Conservation (phyloP, 2,329 filamentous ascomycete species). For the Paraphoma chrysanthemicola region DNA sequence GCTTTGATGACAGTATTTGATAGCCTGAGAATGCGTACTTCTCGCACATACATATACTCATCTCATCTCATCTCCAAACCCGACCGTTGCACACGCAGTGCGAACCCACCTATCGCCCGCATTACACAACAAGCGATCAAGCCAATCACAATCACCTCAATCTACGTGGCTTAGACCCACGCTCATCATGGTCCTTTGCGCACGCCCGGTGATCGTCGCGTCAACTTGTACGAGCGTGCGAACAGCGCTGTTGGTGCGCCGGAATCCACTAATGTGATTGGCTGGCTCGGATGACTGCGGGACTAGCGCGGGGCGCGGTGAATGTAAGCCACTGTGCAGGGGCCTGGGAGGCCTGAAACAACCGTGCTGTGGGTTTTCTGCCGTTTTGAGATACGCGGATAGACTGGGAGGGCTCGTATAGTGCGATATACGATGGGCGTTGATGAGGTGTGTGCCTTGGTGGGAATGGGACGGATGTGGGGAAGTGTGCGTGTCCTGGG, state of each 20-base stretch:
- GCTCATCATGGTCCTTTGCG: background rate
- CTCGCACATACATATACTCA: conserved; percentile 3
- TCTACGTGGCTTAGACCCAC: conserved; percentile 2
- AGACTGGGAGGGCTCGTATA: too few relatives aligned
- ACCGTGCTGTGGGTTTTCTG: background rate
- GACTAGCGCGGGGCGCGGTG: background rate
- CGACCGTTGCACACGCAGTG: background rate
- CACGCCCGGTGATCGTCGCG: background rate
- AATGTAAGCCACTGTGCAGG: background rate
- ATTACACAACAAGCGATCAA: background rate
- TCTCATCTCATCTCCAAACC: background rate
- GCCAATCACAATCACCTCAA: background rate
- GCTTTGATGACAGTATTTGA: background rate
- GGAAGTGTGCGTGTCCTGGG: too few relatives aligned
- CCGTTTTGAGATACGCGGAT: too few relatives aligned
- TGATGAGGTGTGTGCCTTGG: too few relatives aligned
- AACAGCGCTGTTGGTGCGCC: background rate
- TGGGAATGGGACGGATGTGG: too few relatives aligned
- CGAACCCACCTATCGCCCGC: conserved; percentile 4
- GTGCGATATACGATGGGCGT: background rate
- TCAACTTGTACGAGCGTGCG: conserved; percentile 8
- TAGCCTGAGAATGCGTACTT: background rate
- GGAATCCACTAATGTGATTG: background rate
- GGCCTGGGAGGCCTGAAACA: background rate
- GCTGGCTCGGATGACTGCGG: background rate